These are phyloP conservation scores for Citrus inodora DNA, from an alignment of 345 rosid genomes.

Conservation along the genomic window DNA sequence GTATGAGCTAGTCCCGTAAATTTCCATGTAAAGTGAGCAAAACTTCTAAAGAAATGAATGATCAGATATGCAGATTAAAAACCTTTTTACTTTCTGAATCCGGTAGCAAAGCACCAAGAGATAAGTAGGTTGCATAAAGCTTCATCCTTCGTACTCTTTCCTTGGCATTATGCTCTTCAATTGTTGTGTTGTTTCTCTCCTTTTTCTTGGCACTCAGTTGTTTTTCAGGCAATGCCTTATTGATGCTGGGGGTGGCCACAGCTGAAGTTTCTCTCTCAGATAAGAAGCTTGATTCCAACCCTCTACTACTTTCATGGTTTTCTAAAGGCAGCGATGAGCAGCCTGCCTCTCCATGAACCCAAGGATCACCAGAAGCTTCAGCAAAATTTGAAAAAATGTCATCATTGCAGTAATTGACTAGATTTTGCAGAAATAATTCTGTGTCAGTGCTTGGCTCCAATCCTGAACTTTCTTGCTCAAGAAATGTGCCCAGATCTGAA, in stretches of 20 bases:
- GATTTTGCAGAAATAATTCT: background rate
- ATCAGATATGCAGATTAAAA: background rate
- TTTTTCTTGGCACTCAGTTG: background rate
- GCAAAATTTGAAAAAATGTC: background rate
- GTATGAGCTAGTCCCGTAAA: no score
- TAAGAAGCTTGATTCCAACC: background rate
- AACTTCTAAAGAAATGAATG: background rate
- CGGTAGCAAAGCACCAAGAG: slow-evolving; percentile 34
- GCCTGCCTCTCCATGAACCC: background rate
- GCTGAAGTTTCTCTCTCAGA: background rate
- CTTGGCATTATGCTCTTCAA: slow-evolving; percentile 33
- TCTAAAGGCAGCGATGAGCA: background rate
- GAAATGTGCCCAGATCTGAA: background rate
- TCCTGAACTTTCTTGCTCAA: background rate
- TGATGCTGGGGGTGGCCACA: background rate
- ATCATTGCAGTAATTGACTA: background rate
- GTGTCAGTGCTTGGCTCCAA: background rate
- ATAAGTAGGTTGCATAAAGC: slow-evolving; percentile 26
- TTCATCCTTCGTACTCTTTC: slow-evolving; percentile 40
- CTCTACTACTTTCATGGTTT: background rate
- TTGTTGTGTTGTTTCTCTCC: slow-evolving; percentile 13
- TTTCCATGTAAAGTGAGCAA: no score
- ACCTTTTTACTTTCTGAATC: slow-evolving; percentile 31
- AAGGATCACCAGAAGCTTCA: background rate
- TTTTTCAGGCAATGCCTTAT: background rate